Percentiles rank a stretch among this genome's conserved stretches.
These are phyloP conservation scores for Candida montana DNA, from an alignment of 805 yeast genomes.

Conservation along the genomic window DNA sequence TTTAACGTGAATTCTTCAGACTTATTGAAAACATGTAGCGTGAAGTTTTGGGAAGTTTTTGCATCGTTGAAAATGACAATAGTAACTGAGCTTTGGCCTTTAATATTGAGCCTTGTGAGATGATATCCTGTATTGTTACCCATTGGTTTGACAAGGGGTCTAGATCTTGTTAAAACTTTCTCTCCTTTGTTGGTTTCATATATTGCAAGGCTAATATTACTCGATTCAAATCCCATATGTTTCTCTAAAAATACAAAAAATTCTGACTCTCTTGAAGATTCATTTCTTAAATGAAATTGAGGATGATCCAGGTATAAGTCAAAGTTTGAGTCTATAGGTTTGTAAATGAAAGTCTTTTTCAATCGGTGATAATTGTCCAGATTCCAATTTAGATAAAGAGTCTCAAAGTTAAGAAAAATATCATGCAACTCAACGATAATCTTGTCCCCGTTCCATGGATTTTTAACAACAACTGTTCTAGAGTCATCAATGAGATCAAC, in stretches of 20 bases:
- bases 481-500: conserved; percentile 28
- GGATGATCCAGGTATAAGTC: conserved; percentile 30
- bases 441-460: conserved; percentile 37
- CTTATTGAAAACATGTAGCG: conserved; percentile 17
- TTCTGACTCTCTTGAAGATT: conserved; percentile 22
- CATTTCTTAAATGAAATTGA: conserved; percentile 38
- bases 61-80: conserved; percentile 19
- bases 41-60: conserved; percentile 11
- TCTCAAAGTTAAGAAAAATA: conserved; percentile 36
- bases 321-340: conserved; percentile 2
- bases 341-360: conserved; percentile 28
- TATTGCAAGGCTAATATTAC: conserved; percentile 24
- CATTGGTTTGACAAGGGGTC: conserved; percentile 8
- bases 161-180: conserved; percentile 20
- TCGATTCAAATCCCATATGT: conserved; percentile 31
- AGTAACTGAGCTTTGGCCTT: conserved; percentile 28
- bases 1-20: conserved; percentile 14
- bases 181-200: conserved; percentile 28
- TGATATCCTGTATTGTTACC: conserved; percentile 36
- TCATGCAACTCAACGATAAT: conserved; percentile 22
- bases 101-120: conserved; percentile 28
- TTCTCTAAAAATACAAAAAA: conserved; percentile 48
- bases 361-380: conserved; percentile 24
- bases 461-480: conserved; percentile 30
- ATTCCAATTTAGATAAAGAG: conserved; percentile 66